Base-by-base conservation (phyloP, 495 filamentous ascomycete genomes). In the Penicillium odoratum region DNA sequence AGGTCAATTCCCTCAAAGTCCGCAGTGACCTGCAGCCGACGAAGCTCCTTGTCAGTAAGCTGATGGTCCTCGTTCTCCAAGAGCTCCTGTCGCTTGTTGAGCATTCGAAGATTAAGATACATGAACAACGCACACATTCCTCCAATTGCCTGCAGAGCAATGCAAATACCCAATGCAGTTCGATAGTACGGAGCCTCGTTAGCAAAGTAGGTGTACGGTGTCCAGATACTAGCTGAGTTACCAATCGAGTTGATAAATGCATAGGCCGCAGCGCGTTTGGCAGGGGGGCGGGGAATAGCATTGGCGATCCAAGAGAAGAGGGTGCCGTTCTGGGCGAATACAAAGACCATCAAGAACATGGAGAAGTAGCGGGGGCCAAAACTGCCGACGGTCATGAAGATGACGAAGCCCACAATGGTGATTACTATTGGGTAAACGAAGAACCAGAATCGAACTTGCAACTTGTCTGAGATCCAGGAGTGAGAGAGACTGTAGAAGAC, bases 261-360 rank as follows among this genome's bases (percentile, higher is more conserved):
- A 51, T 81, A 78, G 0, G 80, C 78, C 9, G 78, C 80, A 48
- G 81, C 81, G 36, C 81, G 78, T 62, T 83, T 83, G 6, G 81
- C 77, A 0, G 78, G 79, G 3, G 81, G 79, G 1, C 80, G 75
- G 8, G 80, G 79, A 53, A 83, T 75, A 2, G 77, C 71, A 55
- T 74, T 80, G 3, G 77, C 76, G 49, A 83, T 78, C 81, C 80
- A 83, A n/a, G 78, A 79, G 58, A 79, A 82, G 18, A 81, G 61
- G 21, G 80, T 81, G 38, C 74, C 73, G 65, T 81, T 81, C 61
- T 78, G 78, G 13, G 79, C 74, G 56, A 82, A 82, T 40, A 80
- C 76, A 53, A 82, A 82, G 53, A 78, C 69, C 75, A 83, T 79
- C 44, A 82, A 69, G 73, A 82, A 82, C 43, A 82, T 68, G 48